Evolutionary conservation across 257 asterid genomes (phyloP).

Genomic region (Gentiana dahurica): DNA sequence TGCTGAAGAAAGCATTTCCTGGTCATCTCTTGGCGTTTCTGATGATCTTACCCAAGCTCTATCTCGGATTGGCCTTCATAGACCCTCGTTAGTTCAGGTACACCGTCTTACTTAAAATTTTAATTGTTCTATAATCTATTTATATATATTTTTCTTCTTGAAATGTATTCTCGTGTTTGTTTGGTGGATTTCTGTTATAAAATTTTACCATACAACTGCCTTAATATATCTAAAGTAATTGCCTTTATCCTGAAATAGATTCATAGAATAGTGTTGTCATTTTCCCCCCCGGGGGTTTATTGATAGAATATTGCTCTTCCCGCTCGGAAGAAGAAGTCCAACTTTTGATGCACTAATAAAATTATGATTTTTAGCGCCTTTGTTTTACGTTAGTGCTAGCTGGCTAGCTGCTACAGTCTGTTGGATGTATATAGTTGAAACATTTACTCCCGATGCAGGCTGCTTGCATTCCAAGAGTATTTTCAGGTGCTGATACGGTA

Average conservation of each 20-base stretch:
- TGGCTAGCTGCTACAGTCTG: too few species aligned
- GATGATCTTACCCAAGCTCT: conserved; percentile 52
- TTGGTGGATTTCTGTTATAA: background rate
- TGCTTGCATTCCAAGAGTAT: conserved; percentile 68
- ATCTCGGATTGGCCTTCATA: conserved; percentile 44
- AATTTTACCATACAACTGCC: too few species aligned
- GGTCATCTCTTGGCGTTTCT: conserved; percentile 81
- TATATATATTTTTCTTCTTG: background rate
- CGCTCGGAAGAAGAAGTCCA: background rate
- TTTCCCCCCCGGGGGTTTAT: conserved; percentile 1
- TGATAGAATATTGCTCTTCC: background rate
- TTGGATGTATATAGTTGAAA: too few species aligned
- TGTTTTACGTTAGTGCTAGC: background rate
- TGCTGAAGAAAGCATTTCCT: conserved; percentile 69
- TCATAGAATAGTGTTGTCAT: too few species aligned
- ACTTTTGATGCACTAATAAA: background rate
- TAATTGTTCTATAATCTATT: background rate
- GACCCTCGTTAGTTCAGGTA: conserved; percentile 95
- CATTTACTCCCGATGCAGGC: conserved; percentile 40
- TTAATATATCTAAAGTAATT: too few species aligned
- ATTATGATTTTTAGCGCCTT: background rate
- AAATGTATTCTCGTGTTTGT: background rate
- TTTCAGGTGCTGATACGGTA: conserved; percentile 76
- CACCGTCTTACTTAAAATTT: background rate
- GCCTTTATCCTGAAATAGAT: too few species aligned